Evolutionary conservation across 306 rosid genomes (phyloP).

Genomic region (Styphnolobium japonicum): DNA sequence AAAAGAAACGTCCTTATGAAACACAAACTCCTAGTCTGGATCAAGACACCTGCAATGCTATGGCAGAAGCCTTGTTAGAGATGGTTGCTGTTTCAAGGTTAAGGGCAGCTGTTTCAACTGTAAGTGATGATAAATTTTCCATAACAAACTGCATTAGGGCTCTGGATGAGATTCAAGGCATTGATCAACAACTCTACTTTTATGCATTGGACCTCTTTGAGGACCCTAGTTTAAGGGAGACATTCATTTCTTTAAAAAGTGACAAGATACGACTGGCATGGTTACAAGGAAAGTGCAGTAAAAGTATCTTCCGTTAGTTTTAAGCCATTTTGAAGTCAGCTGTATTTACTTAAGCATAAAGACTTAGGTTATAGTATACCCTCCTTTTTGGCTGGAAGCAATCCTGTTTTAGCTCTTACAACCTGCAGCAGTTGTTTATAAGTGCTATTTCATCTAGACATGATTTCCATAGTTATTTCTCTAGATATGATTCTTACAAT

Average conservation of each 20-base stretch:
- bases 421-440: background rate
- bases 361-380: background rate
- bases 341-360: slow-evolving; percentile 1
- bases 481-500: background rate
- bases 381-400: slow-evolving; percentile 23
- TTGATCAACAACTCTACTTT: slow-evolving; percentile 59
- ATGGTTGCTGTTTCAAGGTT: slow-evolving; percentile 66
- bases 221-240: slow-evolving; percentile 65
- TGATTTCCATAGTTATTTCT: background rate
- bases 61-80: slow-evolving; percentile 64
- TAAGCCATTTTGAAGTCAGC: slow-evolving; percentile 14
- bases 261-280: slow-evolving; percentile 53
- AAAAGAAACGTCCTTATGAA: slow-evolving; percentile 64
- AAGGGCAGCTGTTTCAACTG: slow-evolving; percentile 36
- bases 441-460: background rate
- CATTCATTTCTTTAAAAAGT: slow-evolving; percentile 63
- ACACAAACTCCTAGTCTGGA: slow-evolving; percentile 41
- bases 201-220: slow-evolving; percentile 76
- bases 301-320: slow-evolving; percentile 17
- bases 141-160: slow-evolving; percentile 71
- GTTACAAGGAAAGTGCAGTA: slow-evolving; percentile 67
- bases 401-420: background rate
- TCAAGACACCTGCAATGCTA: slow-evolving; percentile 48
- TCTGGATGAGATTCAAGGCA: slow-evolving; percentile 65
- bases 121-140: slow-evolving; percentile 56